A percentile compares a stretch with the other conserved stretches of the same genome.
These are phyloP conservation scores for Xanthoparmelia taractica DNA, from an alignment of 495 filamentous ascomycete genomes.

Conservation along the genomic window DNA sequence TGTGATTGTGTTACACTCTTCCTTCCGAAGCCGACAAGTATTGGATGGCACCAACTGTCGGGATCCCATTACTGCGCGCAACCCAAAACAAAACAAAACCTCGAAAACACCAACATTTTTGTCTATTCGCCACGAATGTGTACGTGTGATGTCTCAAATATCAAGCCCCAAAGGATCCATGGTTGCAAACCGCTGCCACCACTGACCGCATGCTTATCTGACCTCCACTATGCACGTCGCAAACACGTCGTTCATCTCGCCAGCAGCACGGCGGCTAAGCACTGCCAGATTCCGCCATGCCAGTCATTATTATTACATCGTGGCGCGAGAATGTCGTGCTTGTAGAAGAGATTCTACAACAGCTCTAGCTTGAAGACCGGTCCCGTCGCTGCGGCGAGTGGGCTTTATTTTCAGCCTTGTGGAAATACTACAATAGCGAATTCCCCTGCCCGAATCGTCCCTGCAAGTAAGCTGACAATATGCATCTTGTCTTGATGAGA, in stretches of 20 bases:
- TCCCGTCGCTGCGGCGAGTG: background rate
- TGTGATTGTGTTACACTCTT: background rate
- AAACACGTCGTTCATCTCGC: slow-evolving; percentile 2
- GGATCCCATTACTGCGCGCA: background rate
- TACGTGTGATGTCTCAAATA: background rate
- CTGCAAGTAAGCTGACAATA: background rate
- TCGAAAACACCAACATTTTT: slow-evolving; percentile 11
- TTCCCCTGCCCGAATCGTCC: background rate
- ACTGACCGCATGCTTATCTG: slow-evolving; percentile 3
- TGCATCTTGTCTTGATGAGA: background rate
- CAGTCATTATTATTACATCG: background rate
- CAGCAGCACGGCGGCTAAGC: background rate
- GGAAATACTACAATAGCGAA: slow-evolving; percentile 1
- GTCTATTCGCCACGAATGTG: background rate
- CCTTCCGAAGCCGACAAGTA: background rate
- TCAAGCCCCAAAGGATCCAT: background rate
- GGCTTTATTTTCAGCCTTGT: slow-evolving; percentile 1
- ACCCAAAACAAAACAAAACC: background rate
- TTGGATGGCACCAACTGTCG: background rate
- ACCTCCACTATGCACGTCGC: too few species aligned
- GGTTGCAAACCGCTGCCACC: background rate
- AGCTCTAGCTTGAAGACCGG: background rate
- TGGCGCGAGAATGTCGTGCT: background rate
- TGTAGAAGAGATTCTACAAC: background rate
- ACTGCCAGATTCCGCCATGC: background rate